Evolutionary conservation across 495 filamentous ascomycete species (phyloP), one percentile per base, ranked within the genome.

Genomic region (Aspergillus nanangensis): DNA sequence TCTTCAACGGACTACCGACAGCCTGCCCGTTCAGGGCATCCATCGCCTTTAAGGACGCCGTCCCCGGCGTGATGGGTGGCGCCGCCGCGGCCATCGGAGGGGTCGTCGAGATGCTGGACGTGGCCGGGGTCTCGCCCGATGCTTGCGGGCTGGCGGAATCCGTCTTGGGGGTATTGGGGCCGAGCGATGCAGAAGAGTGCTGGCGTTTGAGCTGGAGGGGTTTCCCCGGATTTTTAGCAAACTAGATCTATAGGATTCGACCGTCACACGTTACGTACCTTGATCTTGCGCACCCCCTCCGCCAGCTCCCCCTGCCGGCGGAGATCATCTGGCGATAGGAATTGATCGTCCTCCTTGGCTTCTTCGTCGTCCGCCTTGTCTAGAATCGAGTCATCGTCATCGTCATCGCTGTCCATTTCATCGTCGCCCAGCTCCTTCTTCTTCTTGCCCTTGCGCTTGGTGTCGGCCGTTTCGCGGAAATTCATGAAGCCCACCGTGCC

Each of bases 211-310:
- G 80, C 92, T 97, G 60, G 51, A 7, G 7, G 11, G 5, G 25
- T 5, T 29, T n/a, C n/a, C n/a, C n/a, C n/a, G n/a, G n/a, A n/a
- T n/a, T n/a, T n/a, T n/a, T n/a, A n/a, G n/a, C n/a, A n/a, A n/a
- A n/a, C n/a, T n/a, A n/a, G n/a, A n/a, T n/a, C n/a, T n/a, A n/a
- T n/a, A n/a, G n/a, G n/a, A n/a, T n/a, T n/a, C n/a, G n/a, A n/a
- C n/a, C n/a, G n/a, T n/a, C n/a, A n/a, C 18, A 44, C 32, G 14
- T 7, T 47, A 70, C 86, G 59, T 78, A 94, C 92, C 70, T 88
- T 90, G 55, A 99, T 96, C 61, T 93, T 84, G 40, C 88, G 79
- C 19, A 99, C 84, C 21, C 90, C 90, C 51, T 96, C 91, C 23
- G 88, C 87, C 32, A 99, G 74, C 59, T 97, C 90, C 11, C 87